A percentile compares a stretch with the other conserved stretches of the same genome.
These are phyloP conservation scores for Picea sitchensis DNA, from an alignment of 75 land plant species.

Conservation along the genomic window DNA sequence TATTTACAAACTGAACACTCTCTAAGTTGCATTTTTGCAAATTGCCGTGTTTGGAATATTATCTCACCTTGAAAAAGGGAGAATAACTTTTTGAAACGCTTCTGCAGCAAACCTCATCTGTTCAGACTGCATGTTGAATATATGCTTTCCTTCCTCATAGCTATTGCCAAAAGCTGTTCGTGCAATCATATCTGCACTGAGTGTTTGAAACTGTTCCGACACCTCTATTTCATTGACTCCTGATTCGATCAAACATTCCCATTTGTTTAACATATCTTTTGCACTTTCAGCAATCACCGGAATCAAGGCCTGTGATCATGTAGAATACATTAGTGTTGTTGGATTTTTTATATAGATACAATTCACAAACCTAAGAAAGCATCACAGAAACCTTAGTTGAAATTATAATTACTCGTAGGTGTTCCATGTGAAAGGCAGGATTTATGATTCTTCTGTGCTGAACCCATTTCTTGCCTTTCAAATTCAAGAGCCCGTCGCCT, in stretches of 20 bases:
- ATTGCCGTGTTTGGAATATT: too few relatives aligned
- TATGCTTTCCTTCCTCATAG: constrained; percentile 25
- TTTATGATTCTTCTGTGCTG: constrained; percentile 34
- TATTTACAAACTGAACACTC: too few relatives aligned
- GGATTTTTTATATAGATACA: not conserved
- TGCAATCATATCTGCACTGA: constrained; percentile 33
- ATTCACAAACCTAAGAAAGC: not conserved
- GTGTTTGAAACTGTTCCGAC: constrained; percentile 10
- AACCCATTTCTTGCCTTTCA: constrained; percentile 48
- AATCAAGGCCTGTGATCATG: constrained; percentile 19
- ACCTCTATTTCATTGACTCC: constrained; percentile 21
- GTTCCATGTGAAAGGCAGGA: constrained; percentile 51
- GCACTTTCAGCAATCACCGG: constrained; percentile 7
- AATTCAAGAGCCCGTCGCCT: constrained; percentile 17
- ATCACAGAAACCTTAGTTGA: not conserved
- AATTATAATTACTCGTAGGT: constrained; percentile 27
- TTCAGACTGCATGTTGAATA: constrained; percentile 24
- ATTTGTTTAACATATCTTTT: constrained; percentile 12
- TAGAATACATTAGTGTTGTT: not conserved
- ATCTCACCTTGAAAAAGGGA: constrained; percentile 50
- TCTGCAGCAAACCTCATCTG: constrained; percentile 11
- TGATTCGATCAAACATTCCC: constrained; percentile 6
- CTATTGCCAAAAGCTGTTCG: constrained; percentile 41
- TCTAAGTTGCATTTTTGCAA: too few relatives aligned
- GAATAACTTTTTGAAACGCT: constrained; percentile 8